Conservation (phyloP, 805 yeast genomes). For the Saturnispora bothae region DNA sequence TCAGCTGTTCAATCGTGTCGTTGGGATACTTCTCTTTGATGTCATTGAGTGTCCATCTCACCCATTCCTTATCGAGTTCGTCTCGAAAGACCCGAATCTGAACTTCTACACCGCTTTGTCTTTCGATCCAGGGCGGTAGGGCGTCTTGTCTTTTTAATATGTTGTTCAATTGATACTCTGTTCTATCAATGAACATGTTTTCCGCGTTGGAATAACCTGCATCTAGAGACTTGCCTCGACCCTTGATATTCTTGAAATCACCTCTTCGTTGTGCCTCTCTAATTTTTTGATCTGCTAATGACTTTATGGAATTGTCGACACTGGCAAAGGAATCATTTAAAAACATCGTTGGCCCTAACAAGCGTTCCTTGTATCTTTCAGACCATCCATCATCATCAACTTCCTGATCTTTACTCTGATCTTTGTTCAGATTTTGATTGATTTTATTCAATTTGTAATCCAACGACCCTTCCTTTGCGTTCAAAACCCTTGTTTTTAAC, state of each 20-base stretch:
- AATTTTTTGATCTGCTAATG: slow-evolving; percentile 66
- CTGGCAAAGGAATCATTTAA: slow-evolving; percentile 32
- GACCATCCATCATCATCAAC: slow-evolving; percentile 39
- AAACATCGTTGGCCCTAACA: slow-evolving; percentile 47
- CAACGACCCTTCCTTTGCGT: no score
- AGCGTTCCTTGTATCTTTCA: slow-evolving; percentile 52
- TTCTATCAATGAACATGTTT: slow-evolving; percentile 52
- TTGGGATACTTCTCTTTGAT: no score
- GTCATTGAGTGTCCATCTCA: no score
- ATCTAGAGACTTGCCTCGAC: slow-evolving; percentile 51
- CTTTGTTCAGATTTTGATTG: no score
- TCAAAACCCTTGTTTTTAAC: slow-evolving; percentile 25
- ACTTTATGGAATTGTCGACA: slow-evolving; percentile 42
- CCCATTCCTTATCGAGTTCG: slow-evolving; percentile 34
- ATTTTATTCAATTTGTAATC: no score
- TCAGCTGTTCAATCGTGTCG: no score
- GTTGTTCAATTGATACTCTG: slow-evolving; percentile 71
- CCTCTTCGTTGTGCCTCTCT: slow-evolving; percentile 68
- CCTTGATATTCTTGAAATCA: slow-evolving; percentile 45
- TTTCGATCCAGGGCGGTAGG: slow-evolving; percentile 85
- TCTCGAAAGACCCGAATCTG: slow-evolving; percentile 39
- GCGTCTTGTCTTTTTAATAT: slow-evolving; percentile 68
- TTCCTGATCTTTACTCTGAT: slow-evolving; percentile 13
- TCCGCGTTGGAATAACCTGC: slow-evolving; percentile 27
- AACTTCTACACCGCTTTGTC: slow-evolving; percentile 45